Evolutionary conservation across 106 monocot species (phyloP), one percentile per base, ranked within the genome.

Genomic region (Acorus calamus): DNA sequence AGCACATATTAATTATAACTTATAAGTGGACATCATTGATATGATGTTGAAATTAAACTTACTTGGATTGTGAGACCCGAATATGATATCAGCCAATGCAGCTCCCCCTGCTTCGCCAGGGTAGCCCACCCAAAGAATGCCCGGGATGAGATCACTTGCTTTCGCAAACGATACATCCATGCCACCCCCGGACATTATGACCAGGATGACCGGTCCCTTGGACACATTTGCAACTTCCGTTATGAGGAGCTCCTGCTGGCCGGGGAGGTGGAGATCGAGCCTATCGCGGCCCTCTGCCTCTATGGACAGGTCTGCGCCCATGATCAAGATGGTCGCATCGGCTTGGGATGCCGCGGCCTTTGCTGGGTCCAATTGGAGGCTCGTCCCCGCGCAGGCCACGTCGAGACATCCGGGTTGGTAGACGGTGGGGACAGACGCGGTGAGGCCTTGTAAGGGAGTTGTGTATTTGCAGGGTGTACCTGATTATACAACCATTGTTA

Each of bases 121-220:
- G 75, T 87, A 98, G 28, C 96, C 96, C 0, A 87, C 81, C 96
- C 96, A 98, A 62, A 92, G 80, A 46, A 98, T 98, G 66, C 78
- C 49, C 0, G 91, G 71, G 11, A 98, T 83, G 44, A 56, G 6
- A 45, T 75, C 74, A 47, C 78, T 70, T 5, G 55, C 43, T 46
- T 98, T 98, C 2, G 87, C 91, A 9, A 85, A 85, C 0, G 83
- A 70, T 55, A 98, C 81, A 52, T 98, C 91, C 60, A 88, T 83
- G 0, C 88, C 83, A 0, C 98, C 98, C 6, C 92, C 98, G 11
- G 98, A 92, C 98, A 98, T 98, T 71, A 98, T 77, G 49, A 98
- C 92, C 44, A 98, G 81, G 59, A 98, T 81, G 44, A 92, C 77
- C 7, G 84, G 83, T 14, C 98, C 98, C 55, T 86, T 88, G 49